Evolutionary conservation across 2,329 filamentous ascomycete species (phyloP).

Genomic region (Phaeosphaeria sp.): DNA sequence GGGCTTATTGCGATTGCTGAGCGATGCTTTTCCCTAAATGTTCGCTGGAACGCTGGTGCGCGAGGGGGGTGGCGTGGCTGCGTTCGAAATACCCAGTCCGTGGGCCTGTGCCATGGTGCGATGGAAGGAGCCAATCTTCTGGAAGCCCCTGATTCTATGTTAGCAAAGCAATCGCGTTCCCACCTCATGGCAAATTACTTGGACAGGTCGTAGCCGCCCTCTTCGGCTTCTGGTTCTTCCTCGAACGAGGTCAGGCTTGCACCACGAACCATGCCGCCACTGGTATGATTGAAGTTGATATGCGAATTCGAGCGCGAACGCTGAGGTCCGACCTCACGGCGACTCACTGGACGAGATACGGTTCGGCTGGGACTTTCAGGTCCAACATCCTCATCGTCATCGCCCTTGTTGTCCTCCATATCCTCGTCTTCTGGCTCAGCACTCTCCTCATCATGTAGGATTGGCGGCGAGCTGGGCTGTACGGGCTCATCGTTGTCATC

Average conservation of each 20-base stretch:
- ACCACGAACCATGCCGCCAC: slow-evolving; percentile 45
- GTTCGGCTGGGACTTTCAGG: slow-evolving; percentile 45
- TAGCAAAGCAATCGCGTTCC: slow-evolving; percentile 11
- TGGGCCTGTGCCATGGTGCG: slow-evolving; percentile 42
- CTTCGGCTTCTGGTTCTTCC: slow-evolving; percentile 52
- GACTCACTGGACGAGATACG: slow-evolving; percentile 44
- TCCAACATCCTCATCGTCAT: slow-evolving; percentile 43
- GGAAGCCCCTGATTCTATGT: slow-evolving; percentile 52
- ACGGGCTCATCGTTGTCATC: slow-evolving; percentile 39
- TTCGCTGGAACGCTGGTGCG: slow-evolving; percentile 34
- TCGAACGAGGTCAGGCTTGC: slow-evolving; percentile 45
- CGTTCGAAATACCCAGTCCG: slow-evolving; percentile 24
- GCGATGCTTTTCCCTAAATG: slow-evolving; percentile 18
- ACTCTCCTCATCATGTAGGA: slow-evolving; percentile 33
- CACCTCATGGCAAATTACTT: slow-evolving; percentile 50
- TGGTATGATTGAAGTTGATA: slow-evolving; percentile 30
- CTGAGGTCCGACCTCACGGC: slow-evolving; percentile 34
- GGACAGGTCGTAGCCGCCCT: slow-evolving; percentile 57
- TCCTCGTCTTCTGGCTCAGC: slow-evolving; percentile 40
- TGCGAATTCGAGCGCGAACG: slow-evolving; percentile 42
- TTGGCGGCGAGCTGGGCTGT: slow-evolving; percentile 45
- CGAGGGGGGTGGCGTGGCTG: slow-evolving; percentile 22
- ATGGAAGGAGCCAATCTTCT: slow-evolving; percentile 58
- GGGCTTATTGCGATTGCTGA: neutral
- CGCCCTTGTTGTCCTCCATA: slow-evolving; percentile 34